These are phyloP conservation scores for Pseudofabraea citricarpa DNA, from an alignment of 2,329 filamentous ascomycete species.

Conservation along the genomic window DNA sequence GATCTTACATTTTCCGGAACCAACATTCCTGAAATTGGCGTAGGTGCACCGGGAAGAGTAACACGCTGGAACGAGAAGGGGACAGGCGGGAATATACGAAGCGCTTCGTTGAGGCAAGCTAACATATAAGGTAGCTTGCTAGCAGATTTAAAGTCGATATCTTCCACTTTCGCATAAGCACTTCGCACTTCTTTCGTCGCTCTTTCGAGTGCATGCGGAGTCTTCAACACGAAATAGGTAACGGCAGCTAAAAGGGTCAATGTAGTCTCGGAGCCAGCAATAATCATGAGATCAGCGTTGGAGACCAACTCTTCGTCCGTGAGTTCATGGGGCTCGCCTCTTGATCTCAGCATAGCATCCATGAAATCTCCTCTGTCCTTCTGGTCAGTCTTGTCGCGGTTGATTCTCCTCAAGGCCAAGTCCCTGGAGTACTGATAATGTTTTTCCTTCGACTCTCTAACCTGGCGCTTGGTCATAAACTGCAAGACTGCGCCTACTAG, in stretches of 20 bases:
- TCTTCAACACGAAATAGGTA: conserved; percentile 33
- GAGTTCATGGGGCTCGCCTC: neutral
- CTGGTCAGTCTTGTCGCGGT: neutral
- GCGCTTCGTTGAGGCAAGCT: neutral
- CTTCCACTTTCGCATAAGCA: neutral
- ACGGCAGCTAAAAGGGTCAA: conserved; percentile 38
- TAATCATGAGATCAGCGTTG: conserved; percentile 4
- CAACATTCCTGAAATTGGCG: neutral
- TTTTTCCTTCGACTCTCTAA: neutral
- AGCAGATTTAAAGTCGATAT: neutral
- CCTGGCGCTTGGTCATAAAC: neutral
- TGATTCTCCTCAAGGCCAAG: neutral
- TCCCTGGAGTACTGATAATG: neutral
- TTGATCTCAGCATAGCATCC: neutral
- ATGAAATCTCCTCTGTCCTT: conserved; percentile 1
- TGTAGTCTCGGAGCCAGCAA: conserved; percentile 47
- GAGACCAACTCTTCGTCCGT: neutral
- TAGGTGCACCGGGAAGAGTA: neutral
- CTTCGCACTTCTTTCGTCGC: neutral
- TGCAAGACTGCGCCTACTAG: neutral
- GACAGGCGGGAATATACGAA: neutral
- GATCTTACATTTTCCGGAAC: neutral
- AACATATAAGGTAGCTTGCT: neutral
- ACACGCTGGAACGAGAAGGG: neutral
- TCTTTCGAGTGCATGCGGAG: neutral